These are phyloP conservation scores for Populus pruinosa DNA, from an alignment of 345 rosid species.

Conservation along the genomic window DNA sequence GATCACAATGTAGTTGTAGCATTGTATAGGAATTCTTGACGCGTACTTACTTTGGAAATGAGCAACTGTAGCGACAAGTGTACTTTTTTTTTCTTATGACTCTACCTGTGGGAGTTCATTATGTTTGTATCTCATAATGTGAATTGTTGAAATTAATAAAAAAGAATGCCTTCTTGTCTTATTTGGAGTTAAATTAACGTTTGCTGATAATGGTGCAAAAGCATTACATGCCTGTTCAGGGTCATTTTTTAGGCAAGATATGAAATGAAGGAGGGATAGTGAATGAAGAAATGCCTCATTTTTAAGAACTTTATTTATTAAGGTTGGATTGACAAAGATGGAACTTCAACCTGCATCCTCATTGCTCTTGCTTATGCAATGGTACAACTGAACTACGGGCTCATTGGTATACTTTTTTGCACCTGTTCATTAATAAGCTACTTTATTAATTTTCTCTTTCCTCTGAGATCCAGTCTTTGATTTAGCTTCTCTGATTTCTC, in stretches of 20 bases:
- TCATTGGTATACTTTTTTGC: not conserved
- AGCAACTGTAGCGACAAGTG: constrained; percentile 5
- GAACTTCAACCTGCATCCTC: not conserved
- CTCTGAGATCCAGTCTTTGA: not conserved
- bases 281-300: not conserved
- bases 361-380: not conserved
- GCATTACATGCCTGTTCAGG: not conserved
- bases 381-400: not conserved
- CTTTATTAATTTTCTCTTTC: not conserved
- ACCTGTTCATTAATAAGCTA: not conserved
- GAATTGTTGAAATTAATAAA: not conserved
- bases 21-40: constrained; percentile 27
- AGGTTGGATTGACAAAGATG: not conserved
- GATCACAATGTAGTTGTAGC: constrained; percentile 11
- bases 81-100: not conserved
- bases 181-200: not conserved
- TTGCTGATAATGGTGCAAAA: not conserved
- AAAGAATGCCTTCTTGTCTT: not conserved
- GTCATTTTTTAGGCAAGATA: not conserved
- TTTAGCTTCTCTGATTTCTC: not conserved
- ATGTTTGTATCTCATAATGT: not conserved
- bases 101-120: not conserved
- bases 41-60: constrained; percentile 4
- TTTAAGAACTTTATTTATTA: not conserved
- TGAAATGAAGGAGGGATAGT: not conserved